A percentile compares a stretch with the other conserved stretches of the same genome.
Conservation (phyloP, 257 asterid species). For the Mentha longifolia region DNA sequence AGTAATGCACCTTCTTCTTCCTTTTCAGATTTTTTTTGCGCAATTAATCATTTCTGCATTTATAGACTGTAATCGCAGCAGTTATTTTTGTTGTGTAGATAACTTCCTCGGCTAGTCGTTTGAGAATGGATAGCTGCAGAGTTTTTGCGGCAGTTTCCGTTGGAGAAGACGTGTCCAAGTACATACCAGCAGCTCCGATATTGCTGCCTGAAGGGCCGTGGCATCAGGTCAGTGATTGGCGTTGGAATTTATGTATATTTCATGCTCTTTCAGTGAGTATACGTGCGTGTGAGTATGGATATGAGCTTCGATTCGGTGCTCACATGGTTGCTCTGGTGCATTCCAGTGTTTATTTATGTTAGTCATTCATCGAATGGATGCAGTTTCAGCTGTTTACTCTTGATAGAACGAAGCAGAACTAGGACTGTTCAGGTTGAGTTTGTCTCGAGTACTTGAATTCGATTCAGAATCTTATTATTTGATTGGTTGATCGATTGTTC, state of each 20-base stretch:
- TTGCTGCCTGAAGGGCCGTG: conserved; percentile 89
- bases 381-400: neutral
- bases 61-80: neutral
- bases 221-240: conserved; percentile 58
- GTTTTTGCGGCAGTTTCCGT: conserved; percentile 52
- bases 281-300: neutral
- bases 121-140: conserved; percentile 43
- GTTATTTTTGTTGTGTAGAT: conserved; percentile 44
- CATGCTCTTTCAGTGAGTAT: conserved; percentile 17
- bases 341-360: neutral
- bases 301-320: conserved; percentile 12
- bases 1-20: neutral
- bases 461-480: conserved; percentile 7
- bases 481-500: neutral
- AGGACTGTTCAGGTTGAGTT: neutral
- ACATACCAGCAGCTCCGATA: conserved; percentile 93
- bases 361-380: conserved; percentile 12
- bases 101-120: conserved; percentile 29
- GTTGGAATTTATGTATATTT: neutral
- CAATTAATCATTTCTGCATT: neutral
- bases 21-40: neutral
- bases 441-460: neutral
- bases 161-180: conserved; percentile 50
- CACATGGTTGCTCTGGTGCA: neutral
- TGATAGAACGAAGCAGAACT: neutral